Base-by-base conservation (phyloP, 495 filamentous ascomycete species). In the Neurospora hispaniola region DNA sequence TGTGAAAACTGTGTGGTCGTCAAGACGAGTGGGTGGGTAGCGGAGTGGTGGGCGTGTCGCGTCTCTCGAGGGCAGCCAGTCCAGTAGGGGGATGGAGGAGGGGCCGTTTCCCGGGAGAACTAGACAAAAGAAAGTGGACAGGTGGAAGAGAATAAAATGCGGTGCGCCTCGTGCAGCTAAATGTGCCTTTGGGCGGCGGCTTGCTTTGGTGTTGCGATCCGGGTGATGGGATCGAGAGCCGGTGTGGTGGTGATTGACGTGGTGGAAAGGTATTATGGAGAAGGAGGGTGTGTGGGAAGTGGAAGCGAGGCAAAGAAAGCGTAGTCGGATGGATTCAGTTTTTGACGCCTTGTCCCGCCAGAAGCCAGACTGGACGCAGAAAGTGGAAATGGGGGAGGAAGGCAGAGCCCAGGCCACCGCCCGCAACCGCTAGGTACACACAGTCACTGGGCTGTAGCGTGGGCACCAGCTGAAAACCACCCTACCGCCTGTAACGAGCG, bases 41-140 rank as follows among this genome's bases (percentile, higher is more conserved):
- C 39, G 70, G 73, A 74, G 74, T 77, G 79, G 81, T 80, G 75
- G 76, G 80, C 81, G 78, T 81, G 79, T 78, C 83, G 84, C 83
- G 84, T 81, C 79, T 62, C 54, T 82, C 80, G 77, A 78, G 74
- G 77, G 76, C 76, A 78, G 73, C 72, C 74, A 73, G 72, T 69
- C 70, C 72, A 69, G 66, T 75, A 69, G 71, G 76, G 71, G 71
- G 70, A 48, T 73, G 73, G 68, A 54, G 68, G 23, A 23, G 44
- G 20, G 54, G 54, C 27, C 54, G 14, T 31, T 62, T 62, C 54
- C 16, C 54, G 27, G 27, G 27, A 62, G 54, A 62, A 62, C 54
- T 31, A 35, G 54, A 62, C 54, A 62, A 62, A 62, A 35, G 54
- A 62, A 62, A 62, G 70, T 66, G 69, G 72, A 66, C 72, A 70